Base-by-base conservation (phyloP, 2,329 filamentous ascomycete genomes). In the Dothidotthia symphoricarpi region DNA sequence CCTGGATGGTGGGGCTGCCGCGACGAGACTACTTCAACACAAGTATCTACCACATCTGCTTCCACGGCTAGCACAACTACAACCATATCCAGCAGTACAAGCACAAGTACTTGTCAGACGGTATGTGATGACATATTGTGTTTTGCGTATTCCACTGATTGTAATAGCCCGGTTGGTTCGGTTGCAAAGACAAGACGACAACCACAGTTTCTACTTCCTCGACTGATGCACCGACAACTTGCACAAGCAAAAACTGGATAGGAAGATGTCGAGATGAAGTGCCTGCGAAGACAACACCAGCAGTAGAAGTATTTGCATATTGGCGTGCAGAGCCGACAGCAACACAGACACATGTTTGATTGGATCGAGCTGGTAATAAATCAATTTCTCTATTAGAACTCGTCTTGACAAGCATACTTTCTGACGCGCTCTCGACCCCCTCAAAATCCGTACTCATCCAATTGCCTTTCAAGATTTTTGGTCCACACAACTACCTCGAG, bases 1-100 rank as follows among this genome's bases (percentile, higher is more conserved):
- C 63, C 63, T 14, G 63, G 63, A 1, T 66, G 63, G 63, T 66
- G 63, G 63, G 63, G 63, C 13, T 66, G 63, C 24, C 49, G 55
- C 1, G 64, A 67, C 39, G 46, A 51, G n/a, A 67, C 59, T 3
- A 53, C 47, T 7, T 51, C 54, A 11, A 39, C 55, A 7, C 57
- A 49, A 9, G 48, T 45, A 4, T 39, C 51, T 12, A 53, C 45
- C 13, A 52, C 53, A 9, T 53, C 49, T 9, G 56, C 47, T 1
- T 46, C 32, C 3, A 49, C 47, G 7, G 28, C 40, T 15, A 44
- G 39, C 11, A 44, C 45, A 28, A 53, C 47, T 8, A 49, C 49
- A 2, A 36, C 51, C 0, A 53, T 34, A n/a, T 53, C 53, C 3
- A 54, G 47, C 3, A 54, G 47, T 3, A 49, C 45, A 8, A 41